Evolutionary conservation across 1,284 basidiomycete species (phyloP), one percentile per base, ranked within the genome.

Genomic region (Heterobasidion parviporum): DNA sequence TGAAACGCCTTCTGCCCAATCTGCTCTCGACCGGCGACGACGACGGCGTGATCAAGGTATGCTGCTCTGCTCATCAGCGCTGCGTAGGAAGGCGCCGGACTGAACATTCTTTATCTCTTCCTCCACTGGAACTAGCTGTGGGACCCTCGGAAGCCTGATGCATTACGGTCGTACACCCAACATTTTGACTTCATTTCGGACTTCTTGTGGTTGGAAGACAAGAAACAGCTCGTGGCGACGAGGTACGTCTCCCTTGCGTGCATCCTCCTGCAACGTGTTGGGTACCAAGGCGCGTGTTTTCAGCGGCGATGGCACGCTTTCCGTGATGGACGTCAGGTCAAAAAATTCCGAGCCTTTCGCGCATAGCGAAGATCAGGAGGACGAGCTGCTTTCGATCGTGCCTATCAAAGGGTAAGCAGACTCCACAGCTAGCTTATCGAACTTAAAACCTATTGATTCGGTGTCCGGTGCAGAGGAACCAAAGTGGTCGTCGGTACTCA

Each of bases 141-240:
- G 94, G 94, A 98, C 69, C 82, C 88, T 16, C 77, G 94, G 52
- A 80, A 82, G 63, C 73, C 74, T 50, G 82, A 85, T 12, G 73
- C 80, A 38, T 73, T 89, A 18, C 77, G 87, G 41, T 73, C 78
- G 14, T 94, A 94, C 67, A 82, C 77, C 10, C 94, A 98, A 56
- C 95, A 98, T 66, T 94, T 88, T 66, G 94, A 98, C 72, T 98
- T 94, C 70, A 96, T 98, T 56, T 92, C 93, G 20, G 94, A 95
- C 67, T 92, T 98, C 70, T 71, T 92, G 45, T 98, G 89, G 81
- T 71, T 93, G 54, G 81, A 82, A 47, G 89, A 92, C 70, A 91
- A 91, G 70, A 88, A 85, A 62, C 92, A 94, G 57, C 78, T 95
- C 3, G 81, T 95, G 32, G 78, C 86, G 33, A 94, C 92, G 1